These are phyloP conservation scores for Reticulascus tulasneorum DNA, from an alignment of 2,329 filamentous ascomycete genomes.

Conservation along the genomic window DNA sequence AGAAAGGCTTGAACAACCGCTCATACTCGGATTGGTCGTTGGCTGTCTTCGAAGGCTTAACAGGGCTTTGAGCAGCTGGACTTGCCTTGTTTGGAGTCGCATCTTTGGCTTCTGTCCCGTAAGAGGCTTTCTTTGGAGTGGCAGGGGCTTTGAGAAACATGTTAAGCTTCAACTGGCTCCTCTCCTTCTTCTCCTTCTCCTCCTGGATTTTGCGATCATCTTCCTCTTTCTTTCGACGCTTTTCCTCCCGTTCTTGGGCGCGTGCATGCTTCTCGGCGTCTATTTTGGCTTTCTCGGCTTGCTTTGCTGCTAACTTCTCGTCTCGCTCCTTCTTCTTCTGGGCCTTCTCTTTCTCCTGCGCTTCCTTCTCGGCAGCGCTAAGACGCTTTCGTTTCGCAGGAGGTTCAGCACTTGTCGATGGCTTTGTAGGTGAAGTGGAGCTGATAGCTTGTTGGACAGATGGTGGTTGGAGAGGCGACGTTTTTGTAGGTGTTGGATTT, in stretches of 20 bases:
- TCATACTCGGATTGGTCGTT: slow-evolving; percentile 54
- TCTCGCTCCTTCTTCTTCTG: slow-evolving; percentile 20
- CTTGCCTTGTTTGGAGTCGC: slow-evolving; percentile 24
- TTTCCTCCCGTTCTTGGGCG: slow-evolving; percentile 38
- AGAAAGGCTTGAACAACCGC: slow-evolving; percentile 76
- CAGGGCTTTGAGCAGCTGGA: slow-evolving; percentile 9
- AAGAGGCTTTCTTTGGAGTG: slow-evolving; percentile 36
- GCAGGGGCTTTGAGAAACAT: slow-evolving; percentile 39
- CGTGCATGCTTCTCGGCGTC: slow-evolving; percentile 29
- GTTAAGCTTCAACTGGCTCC: slow-evolving; percentile 42
- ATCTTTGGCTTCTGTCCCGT: slow-evolving; percentile 23
- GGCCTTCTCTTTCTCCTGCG: slow-evolving; percentile 25
- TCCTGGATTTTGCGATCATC: slow-evolving; percentile 34
- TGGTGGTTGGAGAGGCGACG: not conserved
- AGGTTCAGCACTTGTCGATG: slow-evolving; percentile 17
- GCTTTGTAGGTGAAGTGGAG: slow-evolving; percentile 5
- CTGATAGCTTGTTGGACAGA: slow-evolving; percentile 4
- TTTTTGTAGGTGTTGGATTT: slow-evolving; percentile 16
- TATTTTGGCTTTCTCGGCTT: slow-evolving; percentile 22
- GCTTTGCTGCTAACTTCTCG: slow-evolving; percentile 26
- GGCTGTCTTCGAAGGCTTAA: too few relatives aligned
- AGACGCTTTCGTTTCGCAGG: slow-evolving; percentile 39
- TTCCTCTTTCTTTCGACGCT: slow-evolving; percentile 48
- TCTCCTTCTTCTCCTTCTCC: slow-evolving; percentile 46
- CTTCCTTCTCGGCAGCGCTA: slow-evolving; percentile 36